Percentiles rank a stretch among this genome's conserved stretches.
These are phyloP conservation scores for Podaxis sp. DNA, from an alignment of 768 basidiomycete genomes.

Conservation along the genomic window DNA sequence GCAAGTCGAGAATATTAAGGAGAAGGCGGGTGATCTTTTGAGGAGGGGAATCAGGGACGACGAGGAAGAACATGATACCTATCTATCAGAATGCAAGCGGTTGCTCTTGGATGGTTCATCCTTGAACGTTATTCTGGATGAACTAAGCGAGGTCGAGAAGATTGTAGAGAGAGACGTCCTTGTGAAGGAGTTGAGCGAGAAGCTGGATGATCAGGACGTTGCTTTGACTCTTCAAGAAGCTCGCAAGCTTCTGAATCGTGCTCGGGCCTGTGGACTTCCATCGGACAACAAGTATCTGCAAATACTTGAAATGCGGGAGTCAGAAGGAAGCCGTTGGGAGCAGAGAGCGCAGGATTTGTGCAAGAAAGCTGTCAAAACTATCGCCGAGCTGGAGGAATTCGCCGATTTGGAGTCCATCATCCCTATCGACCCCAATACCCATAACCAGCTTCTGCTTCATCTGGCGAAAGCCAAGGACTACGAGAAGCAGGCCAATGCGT, in stretches of 20 bases:
- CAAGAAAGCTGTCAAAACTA: slow-evolving; percentile 64
- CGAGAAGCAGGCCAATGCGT: slow-evolving; percentile 72
- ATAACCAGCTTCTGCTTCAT: slow-evolving; percentile 60
- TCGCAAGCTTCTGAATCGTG: slow-evolving; percentile 65
- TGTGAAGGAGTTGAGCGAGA: slow-evolving; percentile 69
- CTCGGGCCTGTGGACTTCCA: slow-evolving; percentile 61
- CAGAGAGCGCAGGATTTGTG: slow-evolving; percentile 61
- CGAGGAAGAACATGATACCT: slow-evolving; percentile 40
- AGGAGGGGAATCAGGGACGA: slow-evolving; percentile 21
- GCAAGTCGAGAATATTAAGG: slow-evolving; percentile 61
- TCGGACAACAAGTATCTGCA: slow-evolving; percentile 61
- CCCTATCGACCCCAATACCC: slow-evolving; percentile 64
- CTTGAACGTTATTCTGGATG: slow-evolving; percentile 80
- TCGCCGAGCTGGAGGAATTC: slow-evolving; percentile 74
- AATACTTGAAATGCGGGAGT: slow-evolving; percentile 58
- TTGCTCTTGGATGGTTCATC: slow-evolving; percentile 67
- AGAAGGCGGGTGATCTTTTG: slow-evolving; percentile 51
- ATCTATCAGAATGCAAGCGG: slow-evolving; percentile 66
- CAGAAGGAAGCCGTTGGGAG: slow-evolving; percentile 76
- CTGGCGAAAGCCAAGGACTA: slow-evolving; percentile 71
- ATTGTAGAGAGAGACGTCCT: slow-evolving; percentile 79
- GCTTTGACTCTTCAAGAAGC: slow-evolving; percentile 73
- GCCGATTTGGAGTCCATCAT: slow-evolving; percentile 58
- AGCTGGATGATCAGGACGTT: slow-evolving; percentile 56
- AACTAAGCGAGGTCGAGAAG: slow-evolving; percentile 71